phyloP scores from a whole-genome alignment of 2,329 filamentous ascomycete species.

The Paraconiothyrium brasiliense region DNA sequence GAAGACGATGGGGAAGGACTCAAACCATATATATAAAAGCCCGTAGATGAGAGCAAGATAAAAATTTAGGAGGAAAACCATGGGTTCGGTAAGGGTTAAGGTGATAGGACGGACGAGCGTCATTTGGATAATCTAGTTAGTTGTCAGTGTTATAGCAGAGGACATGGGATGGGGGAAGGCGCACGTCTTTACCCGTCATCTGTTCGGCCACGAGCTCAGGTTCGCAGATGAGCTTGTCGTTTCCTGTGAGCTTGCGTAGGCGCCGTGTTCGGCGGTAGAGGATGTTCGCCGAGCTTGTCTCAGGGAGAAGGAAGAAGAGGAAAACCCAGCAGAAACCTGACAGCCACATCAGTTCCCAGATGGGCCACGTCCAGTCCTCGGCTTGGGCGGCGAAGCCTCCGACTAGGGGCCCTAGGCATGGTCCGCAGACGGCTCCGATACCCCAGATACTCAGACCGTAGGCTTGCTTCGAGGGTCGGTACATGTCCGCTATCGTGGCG shows the following conservation, averaged over 20 bases:
- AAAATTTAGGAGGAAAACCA: constrained; percentile 49
- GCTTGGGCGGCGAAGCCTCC: constrained; percentile 53
- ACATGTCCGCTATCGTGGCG: constrained; percentile 59
- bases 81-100: constrained; percentile 50
- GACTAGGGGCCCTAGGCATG: constrained; percentile 54
- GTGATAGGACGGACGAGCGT: constrained; percentile 50
- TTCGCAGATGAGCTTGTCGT: constrained; percentile 42
- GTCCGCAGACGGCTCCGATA: constrained; percentile 53
- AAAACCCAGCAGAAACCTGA: constrained; percentile 18
- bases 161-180: background rate
- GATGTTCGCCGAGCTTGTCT: constrained; percentile 26
- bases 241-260: constrained; percentile 32
- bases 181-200: constrained; percentile 37
- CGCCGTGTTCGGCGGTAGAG: constrained; percentile 21
- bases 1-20: constrained; percentile 54
- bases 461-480: constrained; percentile 48
- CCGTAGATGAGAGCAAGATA: constrained; percentile 53
- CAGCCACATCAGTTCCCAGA: constrained; percentile 27
- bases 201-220: constrained; percentile 48
- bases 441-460: constrained; percentile 55
- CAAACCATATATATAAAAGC: constrained; percentile 54
- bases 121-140: constrained; percentile 40
- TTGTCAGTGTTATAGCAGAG: background rate
- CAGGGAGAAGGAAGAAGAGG: constrained; percentile 27
- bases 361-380: constrained; percentile 54